phyloP scores from a whole-genome alignment of 2,329 filamentous ascomycete genomes.

The Xylariales sp. region DNA sequence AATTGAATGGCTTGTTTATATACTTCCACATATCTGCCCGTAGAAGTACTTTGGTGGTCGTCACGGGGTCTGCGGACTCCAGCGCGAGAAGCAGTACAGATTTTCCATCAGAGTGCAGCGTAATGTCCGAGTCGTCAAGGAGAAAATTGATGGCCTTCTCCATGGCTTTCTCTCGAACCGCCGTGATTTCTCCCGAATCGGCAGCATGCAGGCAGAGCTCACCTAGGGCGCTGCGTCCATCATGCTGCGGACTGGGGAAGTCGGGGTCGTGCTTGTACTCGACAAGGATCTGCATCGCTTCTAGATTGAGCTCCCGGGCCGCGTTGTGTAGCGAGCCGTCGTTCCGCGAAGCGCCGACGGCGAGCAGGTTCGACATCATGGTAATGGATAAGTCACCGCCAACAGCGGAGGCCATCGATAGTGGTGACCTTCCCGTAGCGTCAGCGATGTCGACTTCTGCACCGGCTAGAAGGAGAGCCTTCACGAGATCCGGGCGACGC shows the following conservation, averaged over 20 bases:
- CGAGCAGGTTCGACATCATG: constrained; percentile 51
- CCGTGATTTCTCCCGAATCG: constrained; percentile 36
- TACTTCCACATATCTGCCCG: constrained; percentile 62
- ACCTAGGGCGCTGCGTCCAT: constrained; percentile 58
- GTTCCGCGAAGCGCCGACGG: constrained; percentile 52
- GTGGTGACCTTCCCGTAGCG: constrained; percentile 51
- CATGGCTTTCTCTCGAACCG: constrained; percentile 47
- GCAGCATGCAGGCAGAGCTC: constrained; percentile 58
- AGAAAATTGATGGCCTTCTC: constrained; percentile 54
- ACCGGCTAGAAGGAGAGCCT: constrained; percentile 50
- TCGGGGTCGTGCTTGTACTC: constrained; percentile 58
- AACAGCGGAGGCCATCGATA: constrained; percentile 54
- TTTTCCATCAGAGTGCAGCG: constrained; percentile 51
- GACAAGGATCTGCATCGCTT: constrained; percentile 52
- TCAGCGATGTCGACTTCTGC: constrained; percentile 58
- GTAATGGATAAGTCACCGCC: constrained; percentile 48
- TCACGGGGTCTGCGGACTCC: constrained; percentile 49
- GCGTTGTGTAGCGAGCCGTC: constrained; percentile 66
- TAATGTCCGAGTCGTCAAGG: constrained; percentile 52
- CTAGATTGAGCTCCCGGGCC: constrained; percentile 52
- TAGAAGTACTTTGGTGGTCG: constrained; percentile 53
- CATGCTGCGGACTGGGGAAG: constrained; percentile 59
- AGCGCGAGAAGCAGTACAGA: constrained; percentile 57
- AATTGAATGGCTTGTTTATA: constrained; percentile 56
- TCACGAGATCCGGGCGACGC: constrained; percentile 53